Conservation (phyloP, 176 grass and related monocot species). For the Cenchrus fungigraminus region DNA sequence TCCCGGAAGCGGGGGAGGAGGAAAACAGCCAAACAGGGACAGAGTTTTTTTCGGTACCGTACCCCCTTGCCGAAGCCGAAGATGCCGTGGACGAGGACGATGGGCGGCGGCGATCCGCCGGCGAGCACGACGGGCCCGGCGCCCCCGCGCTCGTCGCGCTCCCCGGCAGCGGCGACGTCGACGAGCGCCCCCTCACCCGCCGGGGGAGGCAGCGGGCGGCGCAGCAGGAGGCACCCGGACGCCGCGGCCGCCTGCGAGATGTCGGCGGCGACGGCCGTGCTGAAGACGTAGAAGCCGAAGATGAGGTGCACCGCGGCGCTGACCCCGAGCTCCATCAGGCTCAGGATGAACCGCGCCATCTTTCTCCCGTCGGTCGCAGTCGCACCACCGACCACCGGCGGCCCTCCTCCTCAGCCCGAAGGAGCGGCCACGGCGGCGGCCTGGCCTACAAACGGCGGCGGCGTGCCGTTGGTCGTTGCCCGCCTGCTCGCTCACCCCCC, state of each 20-base stretch:
- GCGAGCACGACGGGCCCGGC: slow-evolving; percentile 55
- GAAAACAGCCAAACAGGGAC: background rate
- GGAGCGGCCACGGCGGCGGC: too few relatives aligned
- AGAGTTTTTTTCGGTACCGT: background rate
- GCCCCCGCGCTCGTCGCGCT: slow-evolving; percentile 43
- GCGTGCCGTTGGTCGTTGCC: background rate
- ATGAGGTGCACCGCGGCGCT: slow-evolving; percentile 81
- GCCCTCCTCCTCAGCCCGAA: too few relatives aligned
- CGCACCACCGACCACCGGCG: too few relatives aligned
- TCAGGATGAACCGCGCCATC: slow-evolving; percentile 78
- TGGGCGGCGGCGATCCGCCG: slow-evolving; percentile 67
- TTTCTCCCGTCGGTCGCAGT: background rate
- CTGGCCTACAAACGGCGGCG: background rate
- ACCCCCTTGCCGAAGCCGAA: slow-evolving; percentile 99
- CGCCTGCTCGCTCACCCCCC: background rate
- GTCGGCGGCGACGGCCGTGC: slow-evolving; percentile 88
- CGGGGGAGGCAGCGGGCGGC: slow-evolving; percentile 27
- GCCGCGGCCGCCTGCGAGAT: slow-evolving; percentile 73
- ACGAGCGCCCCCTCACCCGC: slow-evolving; percentile 25
- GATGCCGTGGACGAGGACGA: slow-evolving; percentile 96
- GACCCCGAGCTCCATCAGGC: slow-evolving; percentile 76
- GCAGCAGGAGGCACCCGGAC: slow-evolving; percentile 44
- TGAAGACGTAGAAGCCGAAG: slow-evolving; percentile 92
- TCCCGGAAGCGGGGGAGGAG: too few relatives aligned
- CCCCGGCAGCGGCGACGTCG: slow-evolving; percentile 47